Conservation (phyloP, 352 stramenopile genomes). For the Albugo candida region DNA sequence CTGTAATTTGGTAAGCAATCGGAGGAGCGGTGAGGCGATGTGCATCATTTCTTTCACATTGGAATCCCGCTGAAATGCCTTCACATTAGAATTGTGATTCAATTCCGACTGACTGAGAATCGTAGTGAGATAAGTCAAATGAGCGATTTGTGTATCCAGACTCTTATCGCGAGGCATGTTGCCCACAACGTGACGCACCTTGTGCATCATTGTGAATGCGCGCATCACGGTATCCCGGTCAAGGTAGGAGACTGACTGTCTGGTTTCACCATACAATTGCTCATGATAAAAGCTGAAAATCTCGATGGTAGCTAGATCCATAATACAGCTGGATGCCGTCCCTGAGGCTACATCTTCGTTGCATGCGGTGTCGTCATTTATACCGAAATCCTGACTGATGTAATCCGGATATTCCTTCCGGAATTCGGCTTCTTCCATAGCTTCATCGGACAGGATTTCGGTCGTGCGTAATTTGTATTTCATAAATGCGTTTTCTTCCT, state of each 20-base stretch:
- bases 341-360: background rate
- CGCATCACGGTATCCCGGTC: too few relatives aligned
- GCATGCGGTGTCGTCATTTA: background rate
- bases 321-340: background rate
- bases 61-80: conserved; percentile 90
- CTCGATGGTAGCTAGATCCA: too few relatives aligned
- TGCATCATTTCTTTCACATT: conserved; percentile 85
- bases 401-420: conserved; percentile 89
- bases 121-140: too few relatives aligned
- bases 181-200: too few relatives aligned
- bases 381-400: conserved; percentile 28
- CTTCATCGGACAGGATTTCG: conserved; percentile 66
- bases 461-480: conserved; percentile 73
- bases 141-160: too few relatives aligned
- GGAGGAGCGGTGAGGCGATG: conserved; percentile 71
- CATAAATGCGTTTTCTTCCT: conserved; percentile 56
- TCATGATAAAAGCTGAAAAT: too few relatives aligned
- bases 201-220: too few relatives aligned
- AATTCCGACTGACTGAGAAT: too few relatives aligned
- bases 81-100: conserved; percentile 9
- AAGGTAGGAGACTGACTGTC: too few relatives aligned
- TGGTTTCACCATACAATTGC: too few relatives aligned
- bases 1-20: conserved; percentile 78
- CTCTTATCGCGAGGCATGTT: too few relatives aligned
- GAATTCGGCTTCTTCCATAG: conserved; percentile 76